Base-by-base conservation (phyloP, 2,329 filamentous ascomycete genomes). In the Claviceps spartinae region DNA sequence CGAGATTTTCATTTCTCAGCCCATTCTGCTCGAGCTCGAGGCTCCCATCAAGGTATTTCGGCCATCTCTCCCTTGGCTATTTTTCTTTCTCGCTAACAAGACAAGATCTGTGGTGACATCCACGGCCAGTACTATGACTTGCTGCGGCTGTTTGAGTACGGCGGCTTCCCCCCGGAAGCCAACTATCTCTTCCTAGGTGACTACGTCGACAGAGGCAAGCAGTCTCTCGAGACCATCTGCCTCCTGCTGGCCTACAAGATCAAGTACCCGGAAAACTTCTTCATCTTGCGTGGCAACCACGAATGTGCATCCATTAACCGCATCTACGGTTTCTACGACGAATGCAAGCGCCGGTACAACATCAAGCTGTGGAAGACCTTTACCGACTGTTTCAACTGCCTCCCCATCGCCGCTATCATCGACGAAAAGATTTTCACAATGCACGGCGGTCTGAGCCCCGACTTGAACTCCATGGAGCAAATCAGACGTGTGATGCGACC, bases 321-420 rank as follows among this genome's bases (percentile, higher is more conserved):
- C 66, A 95, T 97, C 71, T 98, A 98, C 70, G 93, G 93, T 55
- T 98, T 98, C 77, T 98, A 98, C 77, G 93, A 98, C 66, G 91
- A 98, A 73, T 98, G 91, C 83, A 98, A 98, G 78, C 85, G 93
- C 67, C 81, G 91, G 62, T 97, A 95, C 76, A 98, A 97, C 73
- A 95, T 97, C 77, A 97, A 97, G 81, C 79, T 97, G 56, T 97
- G 91, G 91, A 98, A 98, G 81, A 97, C 91, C 1, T 97, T 98
- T 69, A 96, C 90, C 57, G 91, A 98, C 70, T 96, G 90, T 79
- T 98, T 98, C 82, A 98, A 98, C 78, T 96, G 89, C 73, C 74
- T 97, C 65, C 91, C 91, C 47, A 97, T 98, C 69, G 93, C 91
- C 54, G 91, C 93, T 60, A 98, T 98, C 72, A 96, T 98, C 63